Percentiles rank a stretch among this genome's conserved stretches.
Conservation (phyloP, 805 yeast species). For the Metschnikowia cerradonensis region DNA sequence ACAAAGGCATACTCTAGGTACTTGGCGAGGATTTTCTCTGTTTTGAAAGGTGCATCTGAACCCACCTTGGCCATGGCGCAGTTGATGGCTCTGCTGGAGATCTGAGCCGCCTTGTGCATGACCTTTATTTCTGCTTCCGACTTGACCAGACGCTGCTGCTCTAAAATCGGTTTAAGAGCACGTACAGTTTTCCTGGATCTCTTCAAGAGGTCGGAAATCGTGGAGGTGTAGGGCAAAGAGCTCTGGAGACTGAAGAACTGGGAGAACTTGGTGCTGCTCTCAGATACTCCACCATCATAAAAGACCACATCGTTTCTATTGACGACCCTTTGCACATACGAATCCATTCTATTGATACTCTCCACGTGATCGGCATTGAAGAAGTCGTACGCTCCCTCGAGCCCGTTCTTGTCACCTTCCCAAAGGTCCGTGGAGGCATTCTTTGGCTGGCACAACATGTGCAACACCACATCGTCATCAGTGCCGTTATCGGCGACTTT, state of each 20-base stretch:
- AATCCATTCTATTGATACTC: constrained; percentile 42
- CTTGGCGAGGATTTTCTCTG: constrained; percentile 77
- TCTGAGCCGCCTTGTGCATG: constrained; percentile 78
- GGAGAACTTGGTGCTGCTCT: constrained; percentile 10
- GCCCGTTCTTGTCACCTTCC: constrained; percentile 94
- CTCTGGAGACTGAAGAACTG: constrained; percentile 19
- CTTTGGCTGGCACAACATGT: constrained; percentile 82
- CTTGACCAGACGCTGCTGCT: constrained; percentile 62
- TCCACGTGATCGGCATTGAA: constrained; percentile 83
- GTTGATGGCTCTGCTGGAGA: constrained; percentile 81
- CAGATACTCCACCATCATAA: constrained; percentile 39
- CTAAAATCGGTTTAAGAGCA: constrained; percentile 41
- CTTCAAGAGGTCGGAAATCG: constrained; percentile 21
- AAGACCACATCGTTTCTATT: constrained; percentile 48
- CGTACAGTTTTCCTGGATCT: constrained; percentile 35
- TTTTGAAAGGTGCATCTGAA: constrained; percentile 42
- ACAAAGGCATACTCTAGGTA: constrained; percentile 79
- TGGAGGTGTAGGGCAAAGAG: constrained; percentile 7
- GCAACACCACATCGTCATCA: constrained; percentile 52
- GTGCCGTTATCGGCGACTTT: constrained; percentile 48
- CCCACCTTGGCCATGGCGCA: constrained; percentile 65
- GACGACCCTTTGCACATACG: constrained; percentile 46
- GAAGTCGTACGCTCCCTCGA: constrained; percentile 71
- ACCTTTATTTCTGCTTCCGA: constrained; percentile 70
- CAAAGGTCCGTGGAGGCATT: constrained; percentile 77